Base-by-base conservation (phyloP, 768 basidiomycete genomes). In the Leccinum ochraceum region DNA sequence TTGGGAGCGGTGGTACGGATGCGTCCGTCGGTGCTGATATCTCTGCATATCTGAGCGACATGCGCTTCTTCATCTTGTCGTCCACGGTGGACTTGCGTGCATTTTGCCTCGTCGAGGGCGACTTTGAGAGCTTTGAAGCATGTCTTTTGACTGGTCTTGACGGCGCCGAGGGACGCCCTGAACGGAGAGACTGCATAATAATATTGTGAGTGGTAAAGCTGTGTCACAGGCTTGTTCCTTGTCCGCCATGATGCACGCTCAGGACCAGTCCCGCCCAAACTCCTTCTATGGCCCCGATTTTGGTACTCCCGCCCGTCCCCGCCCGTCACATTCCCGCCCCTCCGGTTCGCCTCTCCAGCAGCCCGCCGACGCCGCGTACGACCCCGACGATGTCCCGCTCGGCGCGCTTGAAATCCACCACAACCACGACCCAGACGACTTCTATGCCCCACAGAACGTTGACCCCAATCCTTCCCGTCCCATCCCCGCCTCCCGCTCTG, bases 61-160 rank as follows among this genome's bases (percentile, higher is more conserved):
- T 89, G 70, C 95, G 90, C 76, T 94, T 94, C 83, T 94, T 94
- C 76, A 97, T 94, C 78, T 91, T 94, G 82, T 95, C 95, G 73
- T 94, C 83, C 61, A 87, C 81, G 58, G 74, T 61, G 8, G 76
- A 76, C 22, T 70, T 86, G 71, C 81, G 79, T 5, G 75, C 75
- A 71, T 82, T 81, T 63, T 80, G 73, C 66, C 79, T 66, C 9
- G 54, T 62, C 4, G 74, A 61, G 6, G 67, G 58, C 0, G 53
- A 6, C 64, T 73, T 75, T 63, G 71, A 59, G 52, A 75, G 71
- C 64, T 69, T 76, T 2, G 74, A 69, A n/a, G 56, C 62, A 53
- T 69, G 54, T 7, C 71, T 59, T 65, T 78, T 82, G 2, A 74
- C 56, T 14, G 70, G 65, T 37, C 82, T 76, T 24, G 72, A 63